These are phyloP conservation scores for Penicillium polonicum DNA, from an alignment of 2,329 filamentous ascomycete species.

Conservation along the genomic window DNA sequence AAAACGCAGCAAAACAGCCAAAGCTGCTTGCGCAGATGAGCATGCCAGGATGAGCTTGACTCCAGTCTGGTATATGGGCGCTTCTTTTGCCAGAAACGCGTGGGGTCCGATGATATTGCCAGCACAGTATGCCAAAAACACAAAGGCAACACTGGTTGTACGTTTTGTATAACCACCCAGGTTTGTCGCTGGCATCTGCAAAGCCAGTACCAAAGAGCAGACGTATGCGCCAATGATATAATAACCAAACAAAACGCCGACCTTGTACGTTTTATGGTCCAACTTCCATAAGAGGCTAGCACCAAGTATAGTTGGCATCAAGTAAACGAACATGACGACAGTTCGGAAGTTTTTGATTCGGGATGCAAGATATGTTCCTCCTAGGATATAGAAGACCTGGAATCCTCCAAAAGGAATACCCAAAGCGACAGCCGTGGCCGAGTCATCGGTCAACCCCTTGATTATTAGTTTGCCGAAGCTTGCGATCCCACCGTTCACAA, in stretches of 20 bases:
- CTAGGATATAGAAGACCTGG: constrained; percentile 53
- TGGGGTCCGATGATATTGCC: constrained; percentile 51
- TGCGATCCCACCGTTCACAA: constrained; percentile 53
- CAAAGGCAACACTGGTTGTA: constrained; percentile 47
- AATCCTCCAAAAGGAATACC: constrained; percentile 57
- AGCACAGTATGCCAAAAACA: constrained; percentile 46
- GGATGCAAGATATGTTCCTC: constrained; percentile 53
- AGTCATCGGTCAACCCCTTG: constrained; percentile 45
- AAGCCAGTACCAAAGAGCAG: constrained; percentile 52
- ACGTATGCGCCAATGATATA: constrained; percentile 54
- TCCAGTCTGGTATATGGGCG: constrained; percentile 52
- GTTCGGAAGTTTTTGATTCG: constrained; percentile 53
- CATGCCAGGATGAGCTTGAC: constrained; percentile 51
- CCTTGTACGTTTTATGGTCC: constrained; percentile 40
- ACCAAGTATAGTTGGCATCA: constrained; percentile 54
- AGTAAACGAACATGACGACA: constrained; percentile 53
- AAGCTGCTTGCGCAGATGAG: constrained; percentile 19
- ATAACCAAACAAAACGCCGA: constrained; percentile 52
- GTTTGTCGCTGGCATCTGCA: constrained; percentile 45
- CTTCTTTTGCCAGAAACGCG: constrained; percentile 44
- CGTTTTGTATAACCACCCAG: constrained; percentile 53
- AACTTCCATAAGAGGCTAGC: constrained; percentile 54
- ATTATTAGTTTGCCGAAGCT: constrained; percentile 59
- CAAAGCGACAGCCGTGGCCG: constrained; percentile 51
- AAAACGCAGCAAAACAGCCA: constrained; percentile 21